Evolutionary conservation across 2,329 filamentous ascomycete species (phyloP).

Genomic region (Leptographium procerum): DNA sequence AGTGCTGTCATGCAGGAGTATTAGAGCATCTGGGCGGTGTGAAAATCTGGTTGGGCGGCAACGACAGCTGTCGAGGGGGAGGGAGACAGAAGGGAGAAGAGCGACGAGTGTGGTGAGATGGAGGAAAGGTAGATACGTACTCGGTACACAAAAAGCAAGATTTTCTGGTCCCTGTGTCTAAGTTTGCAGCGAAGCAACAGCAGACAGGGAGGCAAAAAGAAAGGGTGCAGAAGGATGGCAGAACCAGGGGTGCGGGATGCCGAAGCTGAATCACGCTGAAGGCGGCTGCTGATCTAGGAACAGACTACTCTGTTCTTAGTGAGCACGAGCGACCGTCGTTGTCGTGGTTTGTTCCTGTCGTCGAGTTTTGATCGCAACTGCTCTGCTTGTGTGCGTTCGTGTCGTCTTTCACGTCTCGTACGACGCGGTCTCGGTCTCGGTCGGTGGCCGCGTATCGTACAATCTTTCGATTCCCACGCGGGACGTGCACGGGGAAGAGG

Average conservation of each 20-base stretch:
- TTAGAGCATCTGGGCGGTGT: conserved; percentile 1
- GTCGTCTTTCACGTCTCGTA: background rate
- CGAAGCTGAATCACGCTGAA: background rate
- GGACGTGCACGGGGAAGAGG: background rate
- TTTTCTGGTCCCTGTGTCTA: background rate
- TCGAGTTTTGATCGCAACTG: too few relatives aligned
- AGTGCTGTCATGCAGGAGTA: background rate
- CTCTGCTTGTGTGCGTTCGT: background rate
- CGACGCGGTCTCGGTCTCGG: background rate
- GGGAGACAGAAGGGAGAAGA: background rate
- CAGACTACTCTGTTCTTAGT: background rate
- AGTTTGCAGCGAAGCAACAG: background rate
- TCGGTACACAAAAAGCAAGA: background rate
- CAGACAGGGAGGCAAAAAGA: background rate
- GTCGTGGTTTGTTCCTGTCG: background rate
- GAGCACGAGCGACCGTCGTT: background rate
- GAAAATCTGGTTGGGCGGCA: background rate
- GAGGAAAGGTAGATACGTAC: background rate
- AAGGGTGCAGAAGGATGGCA: background rate
- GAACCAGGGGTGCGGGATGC: background rate
- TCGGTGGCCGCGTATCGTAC: background rate
- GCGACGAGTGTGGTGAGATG: background rate
- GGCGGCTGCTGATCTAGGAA: conserved; percentile 2
- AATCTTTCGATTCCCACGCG: background rate
- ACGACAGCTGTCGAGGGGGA: background rate